Evolutionary conservation across 768 basidiomycete species (phyloP), one percentile per base, ranked within the genome.

Genomic region (Candolleomyces efflorescens): DNA sequence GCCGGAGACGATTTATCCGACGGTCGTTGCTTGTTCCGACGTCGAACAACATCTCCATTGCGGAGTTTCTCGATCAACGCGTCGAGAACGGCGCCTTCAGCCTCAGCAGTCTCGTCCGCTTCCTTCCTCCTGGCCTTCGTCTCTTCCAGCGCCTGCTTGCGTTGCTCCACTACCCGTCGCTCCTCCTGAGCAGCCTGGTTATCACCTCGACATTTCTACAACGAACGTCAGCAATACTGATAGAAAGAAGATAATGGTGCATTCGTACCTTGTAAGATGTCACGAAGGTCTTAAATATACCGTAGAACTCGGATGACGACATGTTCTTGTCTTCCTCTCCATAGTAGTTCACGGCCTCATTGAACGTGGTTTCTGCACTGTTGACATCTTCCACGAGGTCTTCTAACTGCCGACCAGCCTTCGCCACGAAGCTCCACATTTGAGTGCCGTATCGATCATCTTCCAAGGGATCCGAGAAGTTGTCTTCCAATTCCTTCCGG

Each of bases 231-330:
- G 23, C 18, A 55, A 48, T 27, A 53, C 20, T 24, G 22, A 27
- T 5, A 10, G 22, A 45, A 18, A 32, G 53, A 60, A 46, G 10
- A 23, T 36, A 55, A 17, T 39, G 54, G 18, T 32, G 13, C 3
- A 39, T 27, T 68, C 78, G 57, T 62, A 91, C 91, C 80, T 79
- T 87, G 72, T 95, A 99, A 2, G 94, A 96, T 0, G 89, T 95
- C 24, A 95, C 83, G 65, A 99, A 99, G 1, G 92, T 97, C 75
- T 97, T 94, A 83, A 98, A 98, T 64, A 96, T 87, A 12, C 86
- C 93, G 73, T 93, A 99, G 75, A 98, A 99, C 66, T 98, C 96
- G 3, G 89, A 80, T 0, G 94, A 92, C 49, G 87, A 74, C 83
- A 89, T 86, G 60, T 78, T 89, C 71, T 88, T 90, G 63, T 92